Evolutionary conservation across 257 asterid genomes (phyloP).

Genomic region (Solanum tarijense): DNA sequence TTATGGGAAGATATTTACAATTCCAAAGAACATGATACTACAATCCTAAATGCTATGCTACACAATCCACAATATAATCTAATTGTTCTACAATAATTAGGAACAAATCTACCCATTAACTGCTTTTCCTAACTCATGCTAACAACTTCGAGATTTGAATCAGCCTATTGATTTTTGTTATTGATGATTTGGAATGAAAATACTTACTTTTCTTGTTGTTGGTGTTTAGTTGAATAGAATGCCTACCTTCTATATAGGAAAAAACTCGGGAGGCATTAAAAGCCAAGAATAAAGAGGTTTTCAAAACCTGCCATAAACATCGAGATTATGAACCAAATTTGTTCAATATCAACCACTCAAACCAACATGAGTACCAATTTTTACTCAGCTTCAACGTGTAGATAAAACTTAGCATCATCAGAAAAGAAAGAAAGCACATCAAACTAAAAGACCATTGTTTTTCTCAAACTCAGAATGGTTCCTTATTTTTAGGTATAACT

Average conservation of each 20-base stretch:
- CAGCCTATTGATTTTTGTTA: too few relatives aligned
- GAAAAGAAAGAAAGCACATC: not conserved
- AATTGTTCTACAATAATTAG: not conserved
- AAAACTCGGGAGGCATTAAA: not conserved
- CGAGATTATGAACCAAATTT: not conserved
- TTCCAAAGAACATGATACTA: not conserved
- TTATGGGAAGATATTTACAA: not conserved
- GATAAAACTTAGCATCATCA: not conserved
- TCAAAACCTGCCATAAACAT: not conserved
- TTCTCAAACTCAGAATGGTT: not conserved
- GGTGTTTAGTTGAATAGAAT: not conserved
- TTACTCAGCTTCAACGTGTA: not conserved
- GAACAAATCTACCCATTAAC: too few relatives aligned
- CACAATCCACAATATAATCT: not conserved
- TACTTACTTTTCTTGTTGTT: not conserved
- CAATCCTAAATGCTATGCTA: not conserved
- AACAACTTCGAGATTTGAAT: too few relatives aligned
- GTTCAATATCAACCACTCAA: not conserved
- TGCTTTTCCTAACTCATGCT: too few relatives aligned
- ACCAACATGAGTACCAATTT: not conserved
- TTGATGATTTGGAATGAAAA: too few relatives aligned
- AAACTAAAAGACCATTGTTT: not conserved
- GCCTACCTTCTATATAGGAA: not conserved
- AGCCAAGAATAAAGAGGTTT: not conserved
- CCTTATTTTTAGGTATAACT: not conserved